Evolutionary conservation across 148 eudicot species (phyloP), one percentile per base, ranked within the genome.

Genomic region (Arbutus unedo): DNA sequence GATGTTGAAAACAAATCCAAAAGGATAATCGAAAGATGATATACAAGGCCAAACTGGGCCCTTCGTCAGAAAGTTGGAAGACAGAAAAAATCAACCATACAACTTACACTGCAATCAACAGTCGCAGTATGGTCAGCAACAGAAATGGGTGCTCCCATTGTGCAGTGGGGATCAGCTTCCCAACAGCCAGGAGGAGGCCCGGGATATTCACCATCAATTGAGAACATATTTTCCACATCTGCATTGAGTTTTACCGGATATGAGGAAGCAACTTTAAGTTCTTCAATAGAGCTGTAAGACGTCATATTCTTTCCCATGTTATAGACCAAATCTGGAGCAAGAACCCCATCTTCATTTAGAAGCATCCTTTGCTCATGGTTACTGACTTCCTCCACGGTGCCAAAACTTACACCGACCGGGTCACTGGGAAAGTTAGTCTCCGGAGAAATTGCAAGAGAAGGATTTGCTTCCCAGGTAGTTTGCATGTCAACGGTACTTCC

Each of bases 91-190:
- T 41, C 3, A 25, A 68, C 78, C n/a, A 51, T 54, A 56, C 9
- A 83, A 88, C 95, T 92, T 91, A 92, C 98, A 79, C 77, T 49
- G 76, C 70, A 83, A 55, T 90, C 85, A 68, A 62, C 88, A 55
- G 59, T 72, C 38, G 81, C 74, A 78, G 64, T 55, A 81, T 77
- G 66, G 75, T 87, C 83, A 51, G 75, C 66, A 45, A 78, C 79
- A 73, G 82, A 60, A 64, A 81, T 56, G 15, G 80, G 86, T 66
- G 90, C 85, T 62, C 86, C 91, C 82, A 81, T 80, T 67, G 74
- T 68, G 57, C 59, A 62, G 64, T 70, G 78, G 47, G 79, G 87
- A 84, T 87, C 87, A 76, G 70, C 72, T 78, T 85, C 86, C 82
- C 72, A 84, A 62, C 64, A 49, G 25, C 73, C 83, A 16, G 71